These are phyloP conservation scores for Phytopythium litorale DNA, from an alignment of 352 stramenopile genomes.

Conservation along the genomic window DNA sequence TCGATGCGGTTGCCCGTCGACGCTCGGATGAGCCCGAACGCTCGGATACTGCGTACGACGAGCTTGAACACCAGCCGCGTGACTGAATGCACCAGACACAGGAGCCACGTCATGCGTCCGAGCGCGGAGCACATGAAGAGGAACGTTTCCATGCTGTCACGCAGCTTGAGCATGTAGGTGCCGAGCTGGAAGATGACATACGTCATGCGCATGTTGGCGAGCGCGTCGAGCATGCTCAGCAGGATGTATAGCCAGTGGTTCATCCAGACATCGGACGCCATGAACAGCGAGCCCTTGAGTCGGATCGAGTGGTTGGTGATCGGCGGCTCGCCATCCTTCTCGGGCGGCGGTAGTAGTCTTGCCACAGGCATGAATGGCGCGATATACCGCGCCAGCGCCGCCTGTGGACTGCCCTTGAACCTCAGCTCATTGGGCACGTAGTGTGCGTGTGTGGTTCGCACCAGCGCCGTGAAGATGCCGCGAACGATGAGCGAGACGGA, in stretches of 20 bases:
- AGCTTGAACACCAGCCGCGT: constrained; percentile 13
- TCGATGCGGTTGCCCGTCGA: constrained; percentile 4
- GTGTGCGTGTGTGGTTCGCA: background rate
- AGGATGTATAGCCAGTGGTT: constrained; percentile 44
- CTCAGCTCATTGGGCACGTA: constrained; percentile 16
- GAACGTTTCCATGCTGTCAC: constrained; percentile 24
- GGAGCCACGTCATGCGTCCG: constrained; percentile 27
- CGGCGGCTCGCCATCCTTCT: background rate
- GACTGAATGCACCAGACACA: constrained; percentile 29
- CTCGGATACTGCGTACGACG: constrained; percentile 3
- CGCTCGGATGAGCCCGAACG: constrained; percentile 4
- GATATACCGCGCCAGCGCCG: constrained; percentile 1
- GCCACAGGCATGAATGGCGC: constrained; percentile 9
- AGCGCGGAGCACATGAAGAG: constrained; percentile 30
- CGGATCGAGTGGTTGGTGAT: constrained; percentile 7
- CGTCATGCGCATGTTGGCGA: constrained; percentile 24
- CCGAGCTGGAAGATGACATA: constrained; percentile 30
- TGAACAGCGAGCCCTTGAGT: constrained; percentile 22
- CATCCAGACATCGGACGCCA: constrained; percentile 38
- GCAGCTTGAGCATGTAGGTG: constrained; percentile 28
- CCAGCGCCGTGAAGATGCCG: constrained; percentile 9
- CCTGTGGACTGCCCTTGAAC: constrained; percentile 2
- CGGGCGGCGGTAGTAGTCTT: background rate
- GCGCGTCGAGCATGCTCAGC: constrained; percentile 30
- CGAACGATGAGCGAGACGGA: constrained; percentile 18